phyloP scores from a whole-genome alignment of 345 rosid genomes.

The Linum usitatissimum region DNA sequence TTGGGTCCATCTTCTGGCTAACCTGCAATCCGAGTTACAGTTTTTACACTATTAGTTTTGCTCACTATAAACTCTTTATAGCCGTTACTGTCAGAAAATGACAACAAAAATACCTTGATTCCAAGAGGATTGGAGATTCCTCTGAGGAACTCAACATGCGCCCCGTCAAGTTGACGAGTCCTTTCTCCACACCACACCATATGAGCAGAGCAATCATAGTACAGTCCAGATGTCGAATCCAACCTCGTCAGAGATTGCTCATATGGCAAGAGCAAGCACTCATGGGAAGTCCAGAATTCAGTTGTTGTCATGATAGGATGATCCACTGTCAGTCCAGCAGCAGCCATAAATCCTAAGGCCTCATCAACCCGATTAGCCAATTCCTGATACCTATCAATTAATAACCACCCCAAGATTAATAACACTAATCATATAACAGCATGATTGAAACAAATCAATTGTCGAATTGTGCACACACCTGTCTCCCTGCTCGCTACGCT shows the following conservation, averaged over 20 bases:
- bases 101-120: not conserved
- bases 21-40: not conserved
- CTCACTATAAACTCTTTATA: not conserved
- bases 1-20: conserved; percentile 6
- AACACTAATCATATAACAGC: not conserved
- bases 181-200: conserved; percentile 7
- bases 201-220: conserved; percentile 8
- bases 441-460: not conserved
- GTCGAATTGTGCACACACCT: not conserved
- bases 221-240: conserved; percentile 4
- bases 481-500: conserved; percentile 6
- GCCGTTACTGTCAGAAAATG: not conserved
- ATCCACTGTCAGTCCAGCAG: conserved; percentile 5
- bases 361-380: conserved; percentile 5
- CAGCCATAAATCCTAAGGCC: conserved; percentile 6
- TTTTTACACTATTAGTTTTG: not conserved
- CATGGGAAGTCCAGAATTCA: conserved; percentile 8
- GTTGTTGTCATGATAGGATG: conserved; percentile 5
- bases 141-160: conserved; percentile 5
- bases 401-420: not conserved
- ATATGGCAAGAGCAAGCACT: conserved; percentile 7
- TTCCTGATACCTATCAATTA: conserved; percentile 2
- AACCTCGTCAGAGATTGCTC: conserved; percentile 6
- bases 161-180: conserved; percentile 1
- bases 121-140: conserved; percentile 9